phyloP scores from a whole-genome alignment of 306 rosid genomes.

The Carpinus fangiana region DNA sequence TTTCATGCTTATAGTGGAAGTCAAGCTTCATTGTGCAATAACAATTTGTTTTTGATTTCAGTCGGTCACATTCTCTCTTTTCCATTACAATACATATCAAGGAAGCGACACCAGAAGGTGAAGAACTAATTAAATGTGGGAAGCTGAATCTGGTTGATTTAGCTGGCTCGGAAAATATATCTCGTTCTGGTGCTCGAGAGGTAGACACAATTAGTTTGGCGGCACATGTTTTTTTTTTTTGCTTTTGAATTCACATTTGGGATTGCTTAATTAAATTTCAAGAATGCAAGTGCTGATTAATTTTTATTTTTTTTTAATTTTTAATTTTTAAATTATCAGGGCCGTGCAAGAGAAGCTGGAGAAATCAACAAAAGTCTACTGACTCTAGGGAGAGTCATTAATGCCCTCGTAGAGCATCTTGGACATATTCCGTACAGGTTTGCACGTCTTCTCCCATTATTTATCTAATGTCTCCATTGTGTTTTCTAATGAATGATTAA shows the following conservation, averaged over 20 bases:
- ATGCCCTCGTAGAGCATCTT: slow-evolving; percentile 95
- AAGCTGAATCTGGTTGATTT: slow-evolving; percentile 94
- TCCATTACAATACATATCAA: slow-evolving; percentile 97
- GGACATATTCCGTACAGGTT: slow-evolving; percentile 98
- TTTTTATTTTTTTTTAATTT: no score
- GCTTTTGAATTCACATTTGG: slow-evolving; percentile 1
- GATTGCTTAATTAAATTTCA: background rate
- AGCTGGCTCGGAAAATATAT: slow-evolving; percentile 96
- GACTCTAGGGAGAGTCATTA: slow-evolving; percentile 92
- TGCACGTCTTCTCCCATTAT: background rate
- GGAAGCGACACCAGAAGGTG: slow-evolving; percentile 98
- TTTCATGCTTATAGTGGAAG: background rate
- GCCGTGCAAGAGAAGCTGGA: slow-evolving; percentile 98
- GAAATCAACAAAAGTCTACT: slow-evolving; percentile 97
- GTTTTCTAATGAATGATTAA: slow-evolving; percentile 10
- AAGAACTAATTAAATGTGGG: slow-evolving; percentile 95
- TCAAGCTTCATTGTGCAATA: background rate
- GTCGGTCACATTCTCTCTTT: slow-evolving; percentile 98
- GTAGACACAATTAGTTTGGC: slow-evolving; percentile 34
- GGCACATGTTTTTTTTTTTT: background rate
- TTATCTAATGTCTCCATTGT: background rate
- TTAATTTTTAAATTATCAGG: slow-evolving; percentile 46
- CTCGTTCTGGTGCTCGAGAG: slow-evolving; percentile 99
- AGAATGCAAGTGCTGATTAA: slow-evolving; percentile 2
- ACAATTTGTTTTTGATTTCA: slow-evolving; percentile 31